phyloP scores from a whole-genome alignment of 257 asterid genomes.

The Rhazya stricta region DNA sequence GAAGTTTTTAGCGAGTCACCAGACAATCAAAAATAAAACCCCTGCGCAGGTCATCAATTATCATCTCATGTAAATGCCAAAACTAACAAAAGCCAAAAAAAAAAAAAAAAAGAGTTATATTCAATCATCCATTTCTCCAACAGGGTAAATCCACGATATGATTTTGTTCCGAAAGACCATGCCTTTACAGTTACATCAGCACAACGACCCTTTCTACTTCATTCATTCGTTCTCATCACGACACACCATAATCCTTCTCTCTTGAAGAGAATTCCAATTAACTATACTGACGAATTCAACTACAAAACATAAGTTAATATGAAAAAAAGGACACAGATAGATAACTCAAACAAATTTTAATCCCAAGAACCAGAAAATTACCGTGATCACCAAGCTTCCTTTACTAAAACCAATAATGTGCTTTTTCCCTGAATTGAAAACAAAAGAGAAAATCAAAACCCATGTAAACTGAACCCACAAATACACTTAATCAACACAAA shows the following conservation, averaged over 20 bases:
- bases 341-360: neutral
- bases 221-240: neutral
- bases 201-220: neutral
- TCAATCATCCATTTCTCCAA: neutral
- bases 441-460: neutral
- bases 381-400: neutral
- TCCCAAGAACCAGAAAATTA: neutral
- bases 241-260: neutral
- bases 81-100: neutral
- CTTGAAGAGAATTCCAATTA: neutral
- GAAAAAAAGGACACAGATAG: neutral
- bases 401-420: neutral
- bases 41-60: neutral
- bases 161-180: neutral
- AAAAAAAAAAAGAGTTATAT: neutral
- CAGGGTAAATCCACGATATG: neutral
- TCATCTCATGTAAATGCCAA: neutral
- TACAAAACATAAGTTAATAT: neutral
- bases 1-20: neutral
- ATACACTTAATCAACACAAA: neutral
- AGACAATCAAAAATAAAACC: neutral
- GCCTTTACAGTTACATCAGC: constrained; percentile 1
- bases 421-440: neutral
- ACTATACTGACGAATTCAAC: neutral
- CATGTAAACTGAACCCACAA: neutral